A percentile compares a stretch with the other conserved stretches of the same genome.
phyloP scores from a whole-genome alignment of 805 yeast species.

The Wickerhamiella sorbophila region DNA sequence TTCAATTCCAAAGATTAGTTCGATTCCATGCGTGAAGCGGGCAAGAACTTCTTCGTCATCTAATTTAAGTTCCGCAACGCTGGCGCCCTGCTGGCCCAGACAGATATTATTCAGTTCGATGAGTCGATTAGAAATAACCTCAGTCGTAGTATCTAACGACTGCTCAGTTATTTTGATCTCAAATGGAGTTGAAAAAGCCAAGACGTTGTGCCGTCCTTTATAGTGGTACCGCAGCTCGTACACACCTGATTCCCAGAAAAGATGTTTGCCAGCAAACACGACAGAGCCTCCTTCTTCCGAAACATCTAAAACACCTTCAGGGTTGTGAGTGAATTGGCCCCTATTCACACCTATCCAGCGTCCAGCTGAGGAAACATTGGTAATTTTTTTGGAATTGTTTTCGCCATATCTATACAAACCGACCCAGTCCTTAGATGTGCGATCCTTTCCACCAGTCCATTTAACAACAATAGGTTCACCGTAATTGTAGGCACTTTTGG shows the following conservation, averaged over 20 bases:
- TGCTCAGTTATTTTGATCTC: conserved; percentile 34
- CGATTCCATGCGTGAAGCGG: conserved; percentile 9
- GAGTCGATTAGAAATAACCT: conserved; percentile 23
- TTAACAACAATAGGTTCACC: conserved; percentile 42
- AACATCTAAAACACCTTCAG: conserved; percentile 11
- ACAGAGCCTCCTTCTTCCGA: conserved; percentile 30
- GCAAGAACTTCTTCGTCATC: conserved; percentile 10
- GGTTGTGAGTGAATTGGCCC: conserved; percentile 4
- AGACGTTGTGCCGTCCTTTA: conserved; percentile 54
- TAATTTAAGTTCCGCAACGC: conserved; percentile 3
- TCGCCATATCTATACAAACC: conserved; percentile 55
- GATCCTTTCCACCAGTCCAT: conserved; percentile 38
- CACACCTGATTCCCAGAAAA: conserved; percentile 53
- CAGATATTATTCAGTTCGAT: conserved; percentile 3
- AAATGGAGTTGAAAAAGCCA: conserved; percentile 49
- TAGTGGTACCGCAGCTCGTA: conserved; percentile 65
- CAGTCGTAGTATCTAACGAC: conserved; percentile 20
- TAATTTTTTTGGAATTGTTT: conserved; percentile 28
- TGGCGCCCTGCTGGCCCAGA: background rate
- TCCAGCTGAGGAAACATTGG: conserved; percentile 8
- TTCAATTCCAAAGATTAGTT: conserved; percentile 6
- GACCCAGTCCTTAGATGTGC: conserved; percentile 47
- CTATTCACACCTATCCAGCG: conserved; percentile 10
- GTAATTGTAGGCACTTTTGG: conserved; percentile 17
- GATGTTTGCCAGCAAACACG: conserved; percentile 33